Conservation (phyloP, 441 rosid species). For the Omphalea diandra region DNA sequence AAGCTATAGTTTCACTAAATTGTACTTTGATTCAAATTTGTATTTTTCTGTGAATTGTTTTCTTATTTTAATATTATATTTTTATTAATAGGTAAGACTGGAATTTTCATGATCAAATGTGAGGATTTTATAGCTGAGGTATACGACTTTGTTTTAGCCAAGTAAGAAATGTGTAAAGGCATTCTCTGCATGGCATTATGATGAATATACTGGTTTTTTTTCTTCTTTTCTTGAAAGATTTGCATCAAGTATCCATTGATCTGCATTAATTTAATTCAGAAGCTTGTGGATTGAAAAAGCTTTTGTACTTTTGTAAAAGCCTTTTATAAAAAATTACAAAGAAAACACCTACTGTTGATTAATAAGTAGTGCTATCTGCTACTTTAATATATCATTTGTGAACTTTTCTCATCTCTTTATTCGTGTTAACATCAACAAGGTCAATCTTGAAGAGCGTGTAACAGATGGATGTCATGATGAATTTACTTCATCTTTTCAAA, state of each 20-base stretch:
- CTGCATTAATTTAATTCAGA: background rate
- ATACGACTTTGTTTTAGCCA: constrained; percentile 71
- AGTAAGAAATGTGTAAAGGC: constrained; percentile 39
- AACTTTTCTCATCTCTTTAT: constrained; percentile 1
- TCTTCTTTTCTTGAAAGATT: background rate
- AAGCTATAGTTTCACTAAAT: background rate
- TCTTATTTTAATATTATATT: constrained; percentile 6
- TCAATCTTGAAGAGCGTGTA: too few species aligned
- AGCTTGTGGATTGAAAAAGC: background rate
- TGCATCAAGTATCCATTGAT: background rate
- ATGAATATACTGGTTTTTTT: background rate
- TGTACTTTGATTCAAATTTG: background rate
- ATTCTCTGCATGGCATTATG: background rate
- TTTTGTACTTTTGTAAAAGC: background rate
- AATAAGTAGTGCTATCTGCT: background rate
- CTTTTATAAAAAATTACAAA: too few species aligned
- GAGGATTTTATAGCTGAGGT: constrained; percentile 80
- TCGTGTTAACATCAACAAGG: background rate
- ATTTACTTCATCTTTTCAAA: too few species aligned
- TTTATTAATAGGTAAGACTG: constrained; percentile 73
- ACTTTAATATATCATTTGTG: background rate
- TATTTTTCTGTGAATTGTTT: background rate
- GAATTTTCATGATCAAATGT: constrained; percentile 92
- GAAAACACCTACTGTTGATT: background rate
- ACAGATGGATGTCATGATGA: too few species aligned